Evolutionary conservation across 1,139 yeast genomes (phyloP), one percentile per base, ranked within the genome.

Genomic region (Candida sp.): DNA sequence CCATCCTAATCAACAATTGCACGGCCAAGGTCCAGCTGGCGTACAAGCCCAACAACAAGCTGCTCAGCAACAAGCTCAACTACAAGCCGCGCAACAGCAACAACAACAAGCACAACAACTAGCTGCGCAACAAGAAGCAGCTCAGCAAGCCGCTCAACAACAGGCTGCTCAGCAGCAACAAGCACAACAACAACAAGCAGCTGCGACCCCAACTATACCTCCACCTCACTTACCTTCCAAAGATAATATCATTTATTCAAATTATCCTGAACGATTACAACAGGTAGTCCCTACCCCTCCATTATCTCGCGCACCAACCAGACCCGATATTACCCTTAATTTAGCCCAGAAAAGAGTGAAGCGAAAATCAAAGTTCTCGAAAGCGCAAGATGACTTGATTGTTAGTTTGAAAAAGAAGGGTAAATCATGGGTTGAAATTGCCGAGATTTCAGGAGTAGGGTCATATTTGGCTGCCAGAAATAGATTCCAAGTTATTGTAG

Each of bases 401-500:
- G 74, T 86, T 11, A 66, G 68, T 33, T 60, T 86, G 56, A 86
- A 86, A 59, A 72, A 72, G 45, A 75, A 75, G 43, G 90, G 91
- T 22, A 78, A 77, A 50, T 67, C 80, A 3, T 86, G 95, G 95
- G 82, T 78, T 5, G 89, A 84, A 50, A 86, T 86, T 41, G 90
- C 91, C 0, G 82, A 81, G 45, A 68, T 75, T 3, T 77, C 88
- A 2, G 76, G 79, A 8, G 85, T 86, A 30, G 87, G 84, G 8
- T 77, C 83, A 39, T 82, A 81, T 49, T 64, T 86, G 38, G 89
- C 93, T 0, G 93, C 91, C 0, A 66, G 95, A 45, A 86, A 86
- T 58, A 64, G 95, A 47, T 86, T 86, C 56, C 95, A 86, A 58
- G 95, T 86, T 5, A 73, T 86, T 43, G 85, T 86, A 47, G 95